phyloP scores from a whole-genome alignment of 2,329 filamentous ascomycete species.

The Venturia pyrina region DNA sequence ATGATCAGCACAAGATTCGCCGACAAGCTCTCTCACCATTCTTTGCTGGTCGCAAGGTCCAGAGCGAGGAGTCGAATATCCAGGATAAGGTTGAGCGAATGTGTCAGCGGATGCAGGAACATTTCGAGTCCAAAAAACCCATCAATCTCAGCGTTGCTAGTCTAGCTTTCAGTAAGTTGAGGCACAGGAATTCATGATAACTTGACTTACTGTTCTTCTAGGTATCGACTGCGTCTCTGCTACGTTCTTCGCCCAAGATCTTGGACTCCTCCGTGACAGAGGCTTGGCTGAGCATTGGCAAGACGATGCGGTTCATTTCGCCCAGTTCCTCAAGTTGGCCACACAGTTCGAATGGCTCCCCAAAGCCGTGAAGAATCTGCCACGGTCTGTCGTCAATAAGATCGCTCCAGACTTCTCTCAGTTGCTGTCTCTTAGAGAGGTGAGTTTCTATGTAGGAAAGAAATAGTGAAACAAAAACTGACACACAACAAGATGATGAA shows the following conservation, averaged over 20 bases:
- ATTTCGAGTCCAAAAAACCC: background rate
- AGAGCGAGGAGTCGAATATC: conserved; percentile 20
- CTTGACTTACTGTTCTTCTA: background rate
- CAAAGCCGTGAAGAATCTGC: background rate
- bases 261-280: background rate
- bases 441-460: background rate
- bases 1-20: conserved; percentile 21
- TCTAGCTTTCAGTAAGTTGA: background rate
- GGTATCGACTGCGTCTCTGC: background rate
- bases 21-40: conserved; percentile 23
- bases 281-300: background rate
- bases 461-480: background rate
- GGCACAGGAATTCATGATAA: background rate
- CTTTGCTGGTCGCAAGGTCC: conserved; percentile 23
- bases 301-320: background rate
- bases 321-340: background rate
- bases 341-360: background rate
- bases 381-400: background rate
- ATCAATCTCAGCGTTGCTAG: background rate
- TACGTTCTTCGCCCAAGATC: background rate
- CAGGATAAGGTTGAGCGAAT: conserved; percentile 19
- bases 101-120: background rate
- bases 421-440: background rate
- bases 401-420: background rate
- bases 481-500: background rate